Conservation (phyloP, 306 rosid species). For the Pyrus pyrifolia region DNA sequence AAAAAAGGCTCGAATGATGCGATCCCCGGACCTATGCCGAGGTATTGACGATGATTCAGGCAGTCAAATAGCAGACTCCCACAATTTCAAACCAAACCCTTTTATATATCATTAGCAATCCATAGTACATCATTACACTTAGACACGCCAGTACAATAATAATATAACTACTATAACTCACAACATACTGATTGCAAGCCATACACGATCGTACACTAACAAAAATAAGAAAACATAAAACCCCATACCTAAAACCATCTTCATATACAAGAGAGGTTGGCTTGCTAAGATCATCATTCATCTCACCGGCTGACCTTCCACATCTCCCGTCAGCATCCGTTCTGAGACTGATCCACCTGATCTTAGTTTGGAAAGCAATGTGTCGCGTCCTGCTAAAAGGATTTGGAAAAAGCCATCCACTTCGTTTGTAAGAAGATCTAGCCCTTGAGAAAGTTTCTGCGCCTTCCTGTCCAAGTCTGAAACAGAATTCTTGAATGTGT, state of each 20-base stretch:
- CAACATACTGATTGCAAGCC: slow-evolving; percentile 29
- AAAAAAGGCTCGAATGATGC: too few relatives aligned
- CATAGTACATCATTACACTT: slow-evolving; percentile 24
- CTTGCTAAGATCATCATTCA: slow-evolving; percentile 13
- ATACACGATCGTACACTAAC: slow-evolving; percentile 29
- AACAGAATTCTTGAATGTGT: slow-evolving; percentile 25
- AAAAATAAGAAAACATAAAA: slow-evolving; percentile 30
- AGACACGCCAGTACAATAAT: slow-evolving; percentile 17
- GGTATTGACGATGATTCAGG: too few relatives aligned
- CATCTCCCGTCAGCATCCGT: slow-evolving; percentile 15
- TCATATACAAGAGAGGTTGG: slow-evolving; percentile 11
- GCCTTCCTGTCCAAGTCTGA: slow-evolving; percentile 32
- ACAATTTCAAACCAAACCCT: slow-evolving; percentile 6
- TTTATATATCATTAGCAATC: slow-evolving; percentile 22
- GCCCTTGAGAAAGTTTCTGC: slow-evolving; percentile 54
- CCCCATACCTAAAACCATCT: slow-evolving; percentile 27
- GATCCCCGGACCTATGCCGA: too few relatives aligned
- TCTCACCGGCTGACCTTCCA: slow-evolving; percentile 16
- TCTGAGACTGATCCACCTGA: slow-evolving; percentile 31
- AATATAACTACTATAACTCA: slow-evolving; percentile 17
- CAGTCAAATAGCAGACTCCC: background rate
- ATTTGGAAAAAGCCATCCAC: slow-evolving; percentile 60
- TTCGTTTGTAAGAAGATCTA: slow-evolving; percentile 62
- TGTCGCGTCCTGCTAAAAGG: slow-evolving; percentile 61
- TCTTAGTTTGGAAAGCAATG: slow-evolving; percentile 53